A percentile compares a stretch with the other conserved stretches of the same genome.
Conservation (phyloP, 164 flowering plant species). For the Umbellularia californica region DNA sequence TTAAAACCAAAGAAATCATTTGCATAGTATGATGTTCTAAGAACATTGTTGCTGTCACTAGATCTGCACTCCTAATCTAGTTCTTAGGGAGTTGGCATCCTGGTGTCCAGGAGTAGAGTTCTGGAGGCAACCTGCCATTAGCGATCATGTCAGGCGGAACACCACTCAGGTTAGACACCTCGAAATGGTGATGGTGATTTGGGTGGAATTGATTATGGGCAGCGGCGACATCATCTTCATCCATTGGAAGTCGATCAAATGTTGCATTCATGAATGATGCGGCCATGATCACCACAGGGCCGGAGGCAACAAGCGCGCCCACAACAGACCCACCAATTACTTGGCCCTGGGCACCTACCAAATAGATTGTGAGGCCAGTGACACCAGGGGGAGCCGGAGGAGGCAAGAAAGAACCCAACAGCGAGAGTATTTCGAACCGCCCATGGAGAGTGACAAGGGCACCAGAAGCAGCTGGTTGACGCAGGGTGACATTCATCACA, state of each 20-base stretch:
- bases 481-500: slow-evolving; percentile 68
- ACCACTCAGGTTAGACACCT: slow-evolving; percentile 46
- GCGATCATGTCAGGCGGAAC: slow-evolving; percentile 54
- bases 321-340: slow-evolving; percentile 78
- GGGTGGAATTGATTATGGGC: slow-evolving; percentile 44
- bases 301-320: slow-evolving; percentile 83
- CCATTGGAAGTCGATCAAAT: slow-evolving; percentile 9
- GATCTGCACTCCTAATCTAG: background rate
- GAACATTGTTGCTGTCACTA: background rate
- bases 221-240: slow-evolving; percentile 45
- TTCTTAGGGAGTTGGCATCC: slow-evolving; percentile 24
- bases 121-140: slow-evolving; percentile 40
- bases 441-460: slow-evolving; percentile 79
- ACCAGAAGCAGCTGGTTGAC: slow-evolving; percentile 64
- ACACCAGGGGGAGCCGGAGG: slow-evolving; percentile 79
- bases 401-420: slow-evolving; percentile 73
- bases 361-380: slow-evolving; percentile 67
- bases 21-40: background rate
- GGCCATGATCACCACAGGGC: slow-evolving; percentile 89
- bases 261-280: slow-evolving; percentile 83
- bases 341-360: slow-evolving; percentile 83
- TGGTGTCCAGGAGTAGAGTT: slow-evolving; percentile 47
- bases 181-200: slow-evolving; percentile 30
- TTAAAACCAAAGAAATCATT: background rate
- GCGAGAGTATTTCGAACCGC: slow-evolving; percentile 74